Base-by-base conservation (phyloP, 2,329 filamentous ascomycete species). In the Mariannaea sp. region DNA sequence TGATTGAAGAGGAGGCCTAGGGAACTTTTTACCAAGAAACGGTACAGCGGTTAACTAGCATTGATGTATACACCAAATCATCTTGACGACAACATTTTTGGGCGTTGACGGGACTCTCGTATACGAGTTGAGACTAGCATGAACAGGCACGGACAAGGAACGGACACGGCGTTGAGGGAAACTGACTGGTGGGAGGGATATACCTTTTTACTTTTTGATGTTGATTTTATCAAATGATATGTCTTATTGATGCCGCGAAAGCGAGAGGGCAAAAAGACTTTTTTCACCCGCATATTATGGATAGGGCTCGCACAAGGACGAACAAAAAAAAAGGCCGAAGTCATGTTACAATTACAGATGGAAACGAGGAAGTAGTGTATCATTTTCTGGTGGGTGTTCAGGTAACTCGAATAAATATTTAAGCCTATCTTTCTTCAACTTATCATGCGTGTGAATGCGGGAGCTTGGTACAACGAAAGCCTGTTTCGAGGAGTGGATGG, bases 1-100 rank as follows among this genome's bases (percentile, higher is more conserved):
- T 81, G 51, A 71, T 80, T 46, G 75, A 78, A 29, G 78, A 81
- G 57, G 77, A 78, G 53, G 59, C 60, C 22, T 69, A 51, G 58
- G 17, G 7, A 35, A 43, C 16, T 22, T 36, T 32, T n/a, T 32
- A 26, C 29, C 49, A 56, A 45, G 53, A 26, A 30, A 52, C 55
- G 46, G 12, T 22, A 47, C 43, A 57, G 36, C 40, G 49, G 57
- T 30, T 47, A 41, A 43, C 39, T 32, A 52, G 51, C 50, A 65
- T 56, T 47, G 45, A 57, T 38, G 56, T 53, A 55, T 52, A 22
- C 35, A 53, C 60, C 49, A 60, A 45, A 42, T 40, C 42, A 48
- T n/a, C 51, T 44, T 49, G 59, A 48, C 43, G 56, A 55, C 56
- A 56, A 53, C 36, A 56, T 43, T 58, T 48, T 51, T 46, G 30